phyloP scores from a whole-genome alignment of 108 stramenopile genomes.

The Cyclotella sp. region DNA sequence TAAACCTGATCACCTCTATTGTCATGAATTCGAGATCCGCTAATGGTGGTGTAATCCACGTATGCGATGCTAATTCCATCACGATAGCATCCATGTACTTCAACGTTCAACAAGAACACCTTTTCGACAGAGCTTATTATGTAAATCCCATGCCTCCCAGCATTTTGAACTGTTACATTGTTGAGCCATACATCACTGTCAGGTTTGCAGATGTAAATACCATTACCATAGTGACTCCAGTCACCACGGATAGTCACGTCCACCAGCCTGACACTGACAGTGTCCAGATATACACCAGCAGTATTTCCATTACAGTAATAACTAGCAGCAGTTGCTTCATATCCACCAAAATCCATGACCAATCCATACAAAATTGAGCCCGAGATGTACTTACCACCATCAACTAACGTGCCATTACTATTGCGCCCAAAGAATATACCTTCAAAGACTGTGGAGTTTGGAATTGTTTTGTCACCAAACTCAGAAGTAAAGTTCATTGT shows the following conservation, averaged over 20 bases:
- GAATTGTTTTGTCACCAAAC: neutral
- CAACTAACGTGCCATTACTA: neutral
- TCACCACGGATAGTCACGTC: constrained; percentile 3
- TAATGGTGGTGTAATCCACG: neutral
- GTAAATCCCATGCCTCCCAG: neutral
- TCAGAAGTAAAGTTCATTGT: constrained; percentile 6
- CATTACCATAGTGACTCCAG: constrained; percentile 4
- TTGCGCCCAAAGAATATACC: constrained; percentile 18
- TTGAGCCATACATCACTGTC: neutral
- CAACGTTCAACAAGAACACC: neutral
- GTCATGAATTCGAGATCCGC: neutral
- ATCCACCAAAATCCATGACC: constrained; percentile 5
- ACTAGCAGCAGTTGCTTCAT: too few species aligned
- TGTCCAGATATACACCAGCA: constrained; percentile 9
- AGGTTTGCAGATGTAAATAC: constrained; percentile 6
- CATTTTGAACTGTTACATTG: neutral
- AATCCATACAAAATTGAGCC: constrained; percentile 13
- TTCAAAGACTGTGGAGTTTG: constrained; percentile 6
- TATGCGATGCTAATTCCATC: neutral
- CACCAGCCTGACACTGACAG: constrained; percentile 9
- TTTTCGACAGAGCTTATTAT: neutral
- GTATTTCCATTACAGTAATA: constrained; percentile 1
- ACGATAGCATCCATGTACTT: neutral
- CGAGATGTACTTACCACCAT: constrained; percentile 9
- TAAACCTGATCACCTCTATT: constrained; percentile 13